These are phyloP conservation scores for Stemphylium vesicarium DNA, from an alignment of 2,329 filamentous ascomycete species.

Conservation along the genomic window DNA sequence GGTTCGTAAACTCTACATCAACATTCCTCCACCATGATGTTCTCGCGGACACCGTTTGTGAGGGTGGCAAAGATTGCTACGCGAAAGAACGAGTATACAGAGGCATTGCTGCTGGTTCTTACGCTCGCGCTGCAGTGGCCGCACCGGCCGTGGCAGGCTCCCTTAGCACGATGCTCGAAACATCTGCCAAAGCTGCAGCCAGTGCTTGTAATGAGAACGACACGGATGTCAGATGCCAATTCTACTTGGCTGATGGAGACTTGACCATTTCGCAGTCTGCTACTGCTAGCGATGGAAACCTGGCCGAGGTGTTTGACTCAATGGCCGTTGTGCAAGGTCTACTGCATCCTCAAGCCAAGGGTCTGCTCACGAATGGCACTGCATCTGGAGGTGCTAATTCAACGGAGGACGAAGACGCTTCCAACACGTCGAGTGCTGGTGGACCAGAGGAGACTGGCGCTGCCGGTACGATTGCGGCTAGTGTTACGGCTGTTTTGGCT, in stretches of 20 bases:
- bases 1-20: constrained; percentile 38
- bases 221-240: background rate
- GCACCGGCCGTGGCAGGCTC: constrained; percentile 26
- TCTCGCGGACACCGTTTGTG: constrained; percentile 73
- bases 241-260: background rate
- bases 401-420: constrained; percentile 6
- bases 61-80: constrained; percentile 62
- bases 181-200: constrained; percentile 32
- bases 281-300: constrained; percentile 17
- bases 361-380: background rate
- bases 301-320: constrained; percentile 29
- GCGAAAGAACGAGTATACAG: constrained; percentile 73
- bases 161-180: constrained; percentile 21
- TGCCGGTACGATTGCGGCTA: constrained; percentile 11
- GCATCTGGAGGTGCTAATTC: background rate
- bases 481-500: constrained; percentile 13
- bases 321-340: constrained; percentile 33
- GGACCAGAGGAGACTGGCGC: constrained; percentile 13
- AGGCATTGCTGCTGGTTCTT: constrained; percentile 30
- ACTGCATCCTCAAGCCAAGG: constrained; percentile 24
- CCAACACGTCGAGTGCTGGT: constrained; percentile 11
- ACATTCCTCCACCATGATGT: constrained; percentile 57
- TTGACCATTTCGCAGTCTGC: background rate
- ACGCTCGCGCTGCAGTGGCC: constrained; percentile 28
- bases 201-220: constrained; percentile 15